phyloP scores from a whole-genome alignment of 225 moss, liverwort and hornwort species.

The Bryum argenteum region DNA sequence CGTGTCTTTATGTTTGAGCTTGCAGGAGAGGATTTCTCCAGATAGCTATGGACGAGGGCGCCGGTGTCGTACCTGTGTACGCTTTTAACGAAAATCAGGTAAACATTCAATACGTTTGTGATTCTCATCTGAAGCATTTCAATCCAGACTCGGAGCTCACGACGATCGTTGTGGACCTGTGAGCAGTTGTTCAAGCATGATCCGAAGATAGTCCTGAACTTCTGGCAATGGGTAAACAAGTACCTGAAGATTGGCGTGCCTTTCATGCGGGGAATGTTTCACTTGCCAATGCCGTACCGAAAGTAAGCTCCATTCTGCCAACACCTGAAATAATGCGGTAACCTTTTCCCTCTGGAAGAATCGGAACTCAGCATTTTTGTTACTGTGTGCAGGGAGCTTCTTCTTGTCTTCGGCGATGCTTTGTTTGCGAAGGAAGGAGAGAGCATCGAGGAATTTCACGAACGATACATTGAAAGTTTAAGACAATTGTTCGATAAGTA shows the following conservation, averaged over 20 bases:
- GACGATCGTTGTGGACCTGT: conserved; percentile 1
- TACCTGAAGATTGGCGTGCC: conserved; percentile 76
- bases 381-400: conserved; percentile 45
- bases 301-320: conserved; percentile 46
- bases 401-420: conserved; percentile 79
- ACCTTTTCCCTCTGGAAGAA: not conserved
- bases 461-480: conserved; percentile 61
- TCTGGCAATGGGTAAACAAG: conserved; percentile 67
- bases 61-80: conserved; percentile 86
- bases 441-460: conserved; percentile 67
- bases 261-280: conserved; percentile 73
- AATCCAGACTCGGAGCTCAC: not conserved
- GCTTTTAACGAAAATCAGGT: conserved; percentile 96
- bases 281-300: conserved; percentile 86
- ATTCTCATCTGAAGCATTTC: not conserved
- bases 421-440: conserved; percentile 76
- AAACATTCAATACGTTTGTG: not conserved
- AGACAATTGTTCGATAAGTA: conserved; percentile 63
- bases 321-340: not conserved
- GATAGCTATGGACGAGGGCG: conserved; percentile 74
- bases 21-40: conserved; percentile 81
- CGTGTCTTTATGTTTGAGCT: conserved; percentile 9
- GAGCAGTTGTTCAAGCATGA: conserved; percentile 84
- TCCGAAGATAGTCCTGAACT: conserved; percentile 48
- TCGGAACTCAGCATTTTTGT: conserved; percentile 11